phyloP scores from a whole-genome alignment of 768 basidiomycete species.

The Tulasnella sp. region DNA sequence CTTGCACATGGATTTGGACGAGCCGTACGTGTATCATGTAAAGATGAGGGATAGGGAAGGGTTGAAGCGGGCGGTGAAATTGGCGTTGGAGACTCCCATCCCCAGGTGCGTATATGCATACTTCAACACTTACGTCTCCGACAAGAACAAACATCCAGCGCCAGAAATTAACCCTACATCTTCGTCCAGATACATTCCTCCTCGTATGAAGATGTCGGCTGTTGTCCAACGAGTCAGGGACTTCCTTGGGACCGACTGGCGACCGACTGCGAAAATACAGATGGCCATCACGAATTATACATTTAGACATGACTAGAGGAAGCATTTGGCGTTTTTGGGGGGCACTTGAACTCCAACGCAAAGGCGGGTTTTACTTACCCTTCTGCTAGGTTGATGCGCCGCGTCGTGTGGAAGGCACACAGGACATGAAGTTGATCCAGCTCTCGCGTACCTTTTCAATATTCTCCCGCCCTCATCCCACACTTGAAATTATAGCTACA shows the following conservation, averaged over 20 bases:
- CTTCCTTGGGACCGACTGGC: conserved; percentile 2
- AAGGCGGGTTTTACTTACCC: too few relatives aligned
- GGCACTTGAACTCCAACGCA: too few relatives aligned
- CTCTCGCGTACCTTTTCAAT: too few relatives aligned
- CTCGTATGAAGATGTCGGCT: conserved; percentile 25
- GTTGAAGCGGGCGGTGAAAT: conserved; percentile 34
- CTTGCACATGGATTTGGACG: conserved; percentile 23
- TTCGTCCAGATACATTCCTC: conserved; percentile 6
- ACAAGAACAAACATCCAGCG: too few relatives aligned
- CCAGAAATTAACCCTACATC: too few relatives aligned
- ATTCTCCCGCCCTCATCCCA: too few relatives aligned
- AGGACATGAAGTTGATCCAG: too few relatives aligned
- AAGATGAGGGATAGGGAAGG: conserved; percentile 36
- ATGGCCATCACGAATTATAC: background rate
- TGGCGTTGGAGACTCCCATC: conserved; percentile 37
- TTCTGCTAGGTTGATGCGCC: too few relatives aligned
- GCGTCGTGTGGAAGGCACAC: too few relatives aligned
- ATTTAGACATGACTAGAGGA: background rate
- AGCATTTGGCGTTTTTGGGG: too few relatives aligned
- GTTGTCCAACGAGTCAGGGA: background rate
- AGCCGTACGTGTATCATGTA: conserved; percentile 42
- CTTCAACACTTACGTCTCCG: background rate
- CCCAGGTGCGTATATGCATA: background rate
- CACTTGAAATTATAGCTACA: too few relatives aligned
- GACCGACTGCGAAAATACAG: conserved; percentile 10